phyloP scores from a whole-genome alignment of 306 rosid species.

The Oemleria cerasiformis region DNA sequence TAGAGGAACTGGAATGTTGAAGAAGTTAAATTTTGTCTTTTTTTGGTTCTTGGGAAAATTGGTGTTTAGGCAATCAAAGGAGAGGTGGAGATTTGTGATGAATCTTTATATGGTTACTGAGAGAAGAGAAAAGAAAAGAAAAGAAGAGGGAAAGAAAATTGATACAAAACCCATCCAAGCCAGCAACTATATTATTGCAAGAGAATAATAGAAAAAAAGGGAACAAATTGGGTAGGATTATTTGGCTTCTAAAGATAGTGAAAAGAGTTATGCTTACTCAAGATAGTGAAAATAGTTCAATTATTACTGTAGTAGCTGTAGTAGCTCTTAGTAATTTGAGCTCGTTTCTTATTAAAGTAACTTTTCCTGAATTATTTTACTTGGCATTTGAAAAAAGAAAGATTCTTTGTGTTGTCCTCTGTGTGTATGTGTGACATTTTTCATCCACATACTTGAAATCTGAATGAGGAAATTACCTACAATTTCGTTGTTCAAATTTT shows the following conservation, averaged over 20 bases:
- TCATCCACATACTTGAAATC: not conserved
- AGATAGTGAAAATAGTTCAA: not conserved
- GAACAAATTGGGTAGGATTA: not conserved
- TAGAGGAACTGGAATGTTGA: not conserved
- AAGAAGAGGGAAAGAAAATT: not conserved
- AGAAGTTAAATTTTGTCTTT: not conserved
- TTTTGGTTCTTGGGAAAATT: not conserved
- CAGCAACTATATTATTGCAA: not conserved
- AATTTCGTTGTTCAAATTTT: conserved; percentile 7
- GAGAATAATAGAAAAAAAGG: not conserved
- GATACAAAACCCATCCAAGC: too few relatives aligned
- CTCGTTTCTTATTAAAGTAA: not conserved
- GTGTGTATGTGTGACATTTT: not conserved
- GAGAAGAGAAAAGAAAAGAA: not conserved
- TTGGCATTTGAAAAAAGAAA: not conserved
- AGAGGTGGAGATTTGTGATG: not conserved
- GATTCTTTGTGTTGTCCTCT: not conserved
- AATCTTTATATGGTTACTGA: not conserved
- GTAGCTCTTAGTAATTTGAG: not conserved
- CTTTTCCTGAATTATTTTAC: not conserved
- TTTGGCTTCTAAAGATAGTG: not conserved
- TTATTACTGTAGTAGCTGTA: not conserved
- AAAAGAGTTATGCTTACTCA: not conserved
- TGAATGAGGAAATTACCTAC: not conserved
- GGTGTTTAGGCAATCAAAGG: not conserved